Conservation (phyloP, 1,139 yeast species). For the Kodamaea fungicola region DNA sequence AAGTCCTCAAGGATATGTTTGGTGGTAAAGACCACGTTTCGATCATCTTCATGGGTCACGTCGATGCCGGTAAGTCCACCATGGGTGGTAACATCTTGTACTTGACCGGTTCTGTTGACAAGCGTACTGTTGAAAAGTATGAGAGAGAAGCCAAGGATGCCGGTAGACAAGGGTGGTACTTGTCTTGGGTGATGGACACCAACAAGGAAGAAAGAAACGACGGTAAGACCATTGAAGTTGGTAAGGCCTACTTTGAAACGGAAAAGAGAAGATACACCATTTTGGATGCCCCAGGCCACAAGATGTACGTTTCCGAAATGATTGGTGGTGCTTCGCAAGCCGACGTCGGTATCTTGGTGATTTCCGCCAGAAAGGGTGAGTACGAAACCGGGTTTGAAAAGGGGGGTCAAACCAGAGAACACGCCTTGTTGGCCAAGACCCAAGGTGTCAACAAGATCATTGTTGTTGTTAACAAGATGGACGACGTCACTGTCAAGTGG, state of each 20-base stretch:
- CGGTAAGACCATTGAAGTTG: conserved; percentile 99
- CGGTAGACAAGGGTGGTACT: conserved; percentile 99
- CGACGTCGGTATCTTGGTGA: conserved; percentile 93
- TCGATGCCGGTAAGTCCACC: conserved; percentile 98
- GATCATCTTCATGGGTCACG: conserved; percentile 98
- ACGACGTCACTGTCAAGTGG: conserved; percentile 96
- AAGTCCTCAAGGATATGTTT: conserved; percentile 84
- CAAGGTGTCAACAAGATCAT: conserved; percentile 94
- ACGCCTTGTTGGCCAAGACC: conserved; percentile 94
- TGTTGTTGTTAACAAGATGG: conserved; percentile 98
- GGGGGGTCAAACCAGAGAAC: conserved; percentile 99
- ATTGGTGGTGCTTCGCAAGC: conserved; percentile 99
- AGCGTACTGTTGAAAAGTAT: conserved; percentile 97
- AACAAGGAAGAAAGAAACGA: conserved; percentile 97
- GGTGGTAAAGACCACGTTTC: conserved; percentile 98
- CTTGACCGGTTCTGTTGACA: conserved; percentile 95
- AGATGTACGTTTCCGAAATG: conserved; percentile 98
- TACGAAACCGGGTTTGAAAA: conserved; percentile 98
- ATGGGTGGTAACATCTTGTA: conserved; percentile 97
- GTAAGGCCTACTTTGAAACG: conserved; percentile 95
- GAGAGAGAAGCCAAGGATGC: conserved; percentile 99
- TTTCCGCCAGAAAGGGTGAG: conserved; percentile 98
- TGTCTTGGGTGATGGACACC: conserved; percentile 99
- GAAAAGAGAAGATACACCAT: conserved; percentile 97
- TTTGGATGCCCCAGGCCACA: conserved; percentile 99